These are phyloP conservation scores for Themeda triandra DNA, from an alignment of 176 grass and related monocot genomes.

Conservation along the genomic window DNA sequence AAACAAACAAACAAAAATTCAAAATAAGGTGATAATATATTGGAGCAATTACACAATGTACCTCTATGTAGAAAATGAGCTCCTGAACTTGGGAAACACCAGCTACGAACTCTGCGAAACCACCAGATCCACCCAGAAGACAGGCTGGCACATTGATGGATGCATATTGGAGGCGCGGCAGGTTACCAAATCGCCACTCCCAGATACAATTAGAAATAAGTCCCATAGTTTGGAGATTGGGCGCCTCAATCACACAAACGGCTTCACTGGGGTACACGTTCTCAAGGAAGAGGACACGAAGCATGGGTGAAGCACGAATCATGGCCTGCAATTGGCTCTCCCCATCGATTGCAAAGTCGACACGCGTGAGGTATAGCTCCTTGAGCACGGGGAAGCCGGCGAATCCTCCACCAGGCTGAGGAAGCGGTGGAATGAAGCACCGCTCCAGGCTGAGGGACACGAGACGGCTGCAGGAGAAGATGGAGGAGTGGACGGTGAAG, in stretches of 20 bases:
- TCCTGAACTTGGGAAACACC: neutral
- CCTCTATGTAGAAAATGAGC: neutral
- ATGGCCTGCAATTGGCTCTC: neutral
- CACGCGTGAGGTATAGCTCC: neutral
- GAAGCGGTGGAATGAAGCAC: neutral
- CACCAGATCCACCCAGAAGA: neutral
- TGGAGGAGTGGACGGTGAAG: neutral
- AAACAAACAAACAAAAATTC: too few relatives aligned
- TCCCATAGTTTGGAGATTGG: neutral
- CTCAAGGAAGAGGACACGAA: neutral
- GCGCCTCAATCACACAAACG: neutral
- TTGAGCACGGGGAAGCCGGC: neutral
- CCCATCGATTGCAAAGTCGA: neutral
- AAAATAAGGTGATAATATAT: too few relatives aligned
- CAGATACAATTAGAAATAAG: neutral
- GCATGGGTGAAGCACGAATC: neutral
- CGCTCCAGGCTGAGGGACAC: neutral
- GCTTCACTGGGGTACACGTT: fast-evolving
- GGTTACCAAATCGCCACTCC: neutral
- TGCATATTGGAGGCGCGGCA: neutral
- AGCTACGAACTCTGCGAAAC: neutral
- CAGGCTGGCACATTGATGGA: neutral
- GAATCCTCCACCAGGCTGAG: neutral
- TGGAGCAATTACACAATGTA: neutral
- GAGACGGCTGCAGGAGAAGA: neutral